Evolutionary conservation across 345 rosid species (phyloP), one percentile per base, ranked within the genome.

Genomic region (Orychophragmus violaceus): DNA sequence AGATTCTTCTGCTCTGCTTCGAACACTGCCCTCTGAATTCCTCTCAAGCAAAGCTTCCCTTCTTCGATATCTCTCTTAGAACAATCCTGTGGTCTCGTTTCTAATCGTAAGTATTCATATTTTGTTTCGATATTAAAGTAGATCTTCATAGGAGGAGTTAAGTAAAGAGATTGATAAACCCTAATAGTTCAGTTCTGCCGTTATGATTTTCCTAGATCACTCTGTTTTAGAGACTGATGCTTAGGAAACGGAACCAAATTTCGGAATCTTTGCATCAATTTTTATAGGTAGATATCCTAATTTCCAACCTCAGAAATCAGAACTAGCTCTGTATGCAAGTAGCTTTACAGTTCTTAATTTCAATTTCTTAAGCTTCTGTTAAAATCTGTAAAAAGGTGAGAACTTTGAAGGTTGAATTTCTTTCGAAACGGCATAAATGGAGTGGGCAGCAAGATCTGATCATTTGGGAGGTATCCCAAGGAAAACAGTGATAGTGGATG

Each of bases 401-500:
- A 60, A 23, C 1, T 30, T 41, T 30, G 62, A 60, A 59, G 68
- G 42, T 33, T 73, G 41, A 21, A 30, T 19, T 48, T 56, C 13
- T 18, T 52, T 16, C 12, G 48, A 41, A 41, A 21, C 14, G 10
- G 48, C 21, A 16, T 41, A 7, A 50, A 72, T 59, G 86, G 76
- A 71, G 73, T 86, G 91, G 96, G 90, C 91, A 7, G 96, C 74
- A 16, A 72, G 76, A 66, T 80, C 70, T 46, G 74, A 72, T 49
- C 92, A 89, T 74, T 50, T 90, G 74, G 73, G 91, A 68, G 97
- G 96, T 5, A 28, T 86, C 45, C 96, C 98, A 1, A 82, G 97
- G 56, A 88, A 84, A 85, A 42, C 80, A 52, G 84, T 82, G 69
- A 42, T 90, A 69, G 74, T 51, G 78, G 84, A 81, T 2, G 89